Percentiles rank a stretch among this genome's conserved stretches.
phyloP scores from a whole-genome alignment of 2,329 filamentous ascomycete species.

The Ceratocystis ficicola region DNA sequence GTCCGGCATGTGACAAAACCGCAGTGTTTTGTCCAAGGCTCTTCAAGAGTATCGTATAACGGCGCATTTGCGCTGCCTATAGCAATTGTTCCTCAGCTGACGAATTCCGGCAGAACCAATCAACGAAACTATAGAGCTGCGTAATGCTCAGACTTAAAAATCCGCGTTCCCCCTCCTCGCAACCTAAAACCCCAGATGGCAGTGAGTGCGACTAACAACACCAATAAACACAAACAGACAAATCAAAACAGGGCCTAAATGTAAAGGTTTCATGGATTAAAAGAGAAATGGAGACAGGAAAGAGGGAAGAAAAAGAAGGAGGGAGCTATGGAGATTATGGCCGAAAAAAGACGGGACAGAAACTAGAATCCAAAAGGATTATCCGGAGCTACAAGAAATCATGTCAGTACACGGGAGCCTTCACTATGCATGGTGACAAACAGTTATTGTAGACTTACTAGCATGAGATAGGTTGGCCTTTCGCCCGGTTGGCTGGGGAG shows the following conservation, averaged over 20 bases:
- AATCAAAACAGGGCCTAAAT: slow-evolving; percentile 2
- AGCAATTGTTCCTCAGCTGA: no score
- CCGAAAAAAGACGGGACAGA: slow-evolving; percentile 11
- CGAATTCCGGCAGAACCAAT: no score
- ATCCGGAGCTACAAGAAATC: slow-evolving; percentile 34
- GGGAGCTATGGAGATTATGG: slow-evolving; percentile 5
- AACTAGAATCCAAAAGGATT: slow-evolving; percentile 42
- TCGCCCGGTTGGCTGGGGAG: slow-evolving; percentile 75
- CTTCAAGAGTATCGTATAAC: no score
- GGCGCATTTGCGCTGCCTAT: no score
- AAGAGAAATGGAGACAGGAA: slow-evolving; percentile 13
- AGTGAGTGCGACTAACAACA: background rate
- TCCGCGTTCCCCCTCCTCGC: no score
- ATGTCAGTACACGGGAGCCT: background rate
- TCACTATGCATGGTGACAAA: background rate
- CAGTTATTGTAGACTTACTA: slow-evolving; percentile 56
- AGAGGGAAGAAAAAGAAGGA: slow-evolving; percentile 8
- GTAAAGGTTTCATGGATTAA: slow-evolving; percentile 5
- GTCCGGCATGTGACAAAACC: no score
- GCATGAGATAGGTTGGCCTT: slow-evolving; percentile 87
- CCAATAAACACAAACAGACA: background rate
- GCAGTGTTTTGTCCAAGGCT: no score
- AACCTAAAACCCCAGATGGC: background rate
- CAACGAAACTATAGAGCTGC: no score
- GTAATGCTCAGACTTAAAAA: no score